A percentile compares a stretch with the other conserved stretches of the same genome.
Conservation (phyloP, 1,139 yeast species). For the Lodderomyces orthopsilosis region DNA sequence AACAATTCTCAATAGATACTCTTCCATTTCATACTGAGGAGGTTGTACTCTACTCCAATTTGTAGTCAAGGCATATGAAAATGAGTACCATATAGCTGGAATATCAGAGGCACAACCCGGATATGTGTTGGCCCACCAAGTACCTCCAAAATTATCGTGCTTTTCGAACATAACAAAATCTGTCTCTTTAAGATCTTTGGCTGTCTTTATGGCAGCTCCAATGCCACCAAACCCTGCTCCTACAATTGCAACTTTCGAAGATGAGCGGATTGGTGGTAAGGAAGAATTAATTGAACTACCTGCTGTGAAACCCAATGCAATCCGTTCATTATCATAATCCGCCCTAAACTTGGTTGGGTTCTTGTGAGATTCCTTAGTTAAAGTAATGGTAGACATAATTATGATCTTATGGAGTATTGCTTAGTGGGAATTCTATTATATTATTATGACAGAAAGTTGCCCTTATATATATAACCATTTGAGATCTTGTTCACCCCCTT, state of each 20-base stretch:
- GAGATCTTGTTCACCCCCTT: too few species aligned
- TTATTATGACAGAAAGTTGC: neutral
- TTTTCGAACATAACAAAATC: slow-evolving; percentile 44
- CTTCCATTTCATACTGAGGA: slow-evolving; percentile 48
- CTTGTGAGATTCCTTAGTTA: slow-evolving; percentile 31
- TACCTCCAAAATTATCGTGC: slow-evolving; percentile 48
- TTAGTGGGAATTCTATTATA: neutral
- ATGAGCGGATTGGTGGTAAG: slow-evolving; percentile 22
- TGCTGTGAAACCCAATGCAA: slow-evolving; percentile 1
- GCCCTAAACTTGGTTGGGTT: slow-evolving; percentile 34
- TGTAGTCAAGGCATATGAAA: slow-evolving; percentile 37
- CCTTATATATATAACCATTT: neutral
- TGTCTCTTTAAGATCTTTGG: slow-evolving; percentile 27
- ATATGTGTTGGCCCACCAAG: slow-evolving; percentile 54
- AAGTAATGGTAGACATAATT: slow-evolving; percentile 23
- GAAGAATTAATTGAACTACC: slow-evolving; percentile 11
- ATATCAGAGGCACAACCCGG: slow-evolving; percentile 56
- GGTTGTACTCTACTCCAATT: slow-evolving; percentile 48
- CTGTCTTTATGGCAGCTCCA: slow-evolving; percentile 30
- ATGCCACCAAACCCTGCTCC: slow-evolving; percentile 54
- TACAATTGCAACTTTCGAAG: slow-evolving; percentile 36
- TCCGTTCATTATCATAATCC: slow-evolving; percentile 15
- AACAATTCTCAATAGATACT: slow-evolving; percentile 41
- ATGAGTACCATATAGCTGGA: slow-evolving; percentile 50
- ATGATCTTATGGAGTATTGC: neutral